phyloP scores from a whole-genome alignment of 2,329 filamentous ascomycete genomes.

The Chaetomiaceae sp. region DNA sequence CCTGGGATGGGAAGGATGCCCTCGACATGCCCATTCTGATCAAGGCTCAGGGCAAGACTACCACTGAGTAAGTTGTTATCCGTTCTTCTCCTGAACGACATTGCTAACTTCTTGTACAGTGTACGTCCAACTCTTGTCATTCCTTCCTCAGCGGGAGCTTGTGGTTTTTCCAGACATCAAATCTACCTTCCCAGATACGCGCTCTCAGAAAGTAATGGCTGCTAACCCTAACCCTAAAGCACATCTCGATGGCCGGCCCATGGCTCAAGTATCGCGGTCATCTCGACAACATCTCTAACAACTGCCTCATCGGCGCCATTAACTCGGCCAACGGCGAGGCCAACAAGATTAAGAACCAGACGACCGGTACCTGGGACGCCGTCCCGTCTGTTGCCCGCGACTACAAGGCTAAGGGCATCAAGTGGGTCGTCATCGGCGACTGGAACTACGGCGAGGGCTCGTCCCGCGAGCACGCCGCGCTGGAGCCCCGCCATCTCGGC shows the following conservation, averaged over 20 bases:
- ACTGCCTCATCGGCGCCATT: constrained; percentile 97
- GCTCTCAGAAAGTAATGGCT: no score
- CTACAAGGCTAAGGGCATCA: constrained; percentile 95
- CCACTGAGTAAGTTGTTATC: constrained; percentile 60
- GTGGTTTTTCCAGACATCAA: no score
- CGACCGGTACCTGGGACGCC: constrained; percentile 74
- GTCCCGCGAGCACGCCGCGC: constrained; percentile 95
- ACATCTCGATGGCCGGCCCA: constrained; percentile 94
- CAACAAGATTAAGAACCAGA: constrained; percentile 93
- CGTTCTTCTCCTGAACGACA: no score
- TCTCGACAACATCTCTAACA: constrained; percentile 99
- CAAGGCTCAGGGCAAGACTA: constrained; percentile 95
- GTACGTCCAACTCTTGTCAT: no score
- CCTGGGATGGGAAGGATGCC: constrained; percentile 92
- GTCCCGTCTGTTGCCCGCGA: constrained; percentile 93
- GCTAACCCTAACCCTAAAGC: constrained; percentile 42
- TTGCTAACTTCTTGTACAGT: no score
- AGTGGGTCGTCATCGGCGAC: constrained; percentile 97
- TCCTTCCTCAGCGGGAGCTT: no score
- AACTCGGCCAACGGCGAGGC: constrained; percentile 94
- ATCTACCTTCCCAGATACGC: no score
- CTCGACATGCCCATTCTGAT: constrained; percentile 82
- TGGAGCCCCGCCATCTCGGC: constrained; percentile 95
- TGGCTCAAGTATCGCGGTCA: constrained; percentile 99
- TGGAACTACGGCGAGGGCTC: constrained; percentile 99